phyloP scores from a whole-genome alignment of 2,329 filamentous ascomycete species.

The Xylaria sp. region DNA sequence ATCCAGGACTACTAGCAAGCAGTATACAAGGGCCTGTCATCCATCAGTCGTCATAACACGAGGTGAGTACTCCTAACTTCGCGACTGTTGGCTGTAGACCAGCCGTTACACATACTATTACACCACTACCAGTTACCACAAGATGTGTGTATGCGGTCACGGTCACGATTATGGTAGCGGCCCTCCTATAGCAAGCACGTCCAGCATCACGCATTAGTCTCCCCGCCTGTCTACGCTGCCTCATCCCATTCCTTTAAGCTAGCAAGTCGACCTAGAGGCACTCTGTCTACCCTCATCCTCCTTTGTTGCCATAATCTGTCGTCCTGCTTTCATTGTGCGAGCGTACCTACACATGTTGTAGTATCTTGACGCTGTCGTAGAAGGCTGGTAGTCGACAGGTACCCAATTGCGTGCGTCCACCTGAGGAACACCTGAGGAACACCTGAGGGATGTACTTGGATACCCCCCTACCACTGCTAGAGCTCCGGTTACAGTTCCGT shows the following conservation, averaged over 20 bases:
- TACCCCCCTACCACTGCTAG: constrained; percentile 26
- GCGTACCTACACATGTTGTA: constrained; percentile 12
- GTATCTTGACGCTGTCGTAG: constrained; percentile 23
- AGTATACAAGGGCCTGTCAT: constrained; percentile 16
- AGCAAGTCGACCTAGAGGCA: constrained; percentile 12
- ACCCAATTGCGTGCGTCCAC: constrained; percentile 27
- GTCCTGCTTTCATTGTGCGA: constrained; percentile 19
- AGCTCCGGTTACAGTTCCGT: constrained; percentile 28
- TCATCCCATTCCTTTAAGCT: constrained; percentile 11
- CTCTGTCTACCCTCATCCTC: constrained; percentile 10
- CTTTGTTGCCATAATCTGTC: constrained; percentile 12
- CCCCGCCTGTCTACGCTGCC: constrained; percentile 26
- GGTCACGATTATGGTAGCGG: constrained; percentile 14
- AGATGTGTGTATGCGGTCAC: constrained; percentile 28
- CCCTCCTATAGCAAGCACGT: constrained; percentile 20
- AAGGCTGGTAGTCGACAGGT: constrained; percentile 21
- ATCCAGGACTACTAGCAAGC: constrained; percentile 23
- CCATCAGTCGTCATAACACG: constrained; percentile 21
- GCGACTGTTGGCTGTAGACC: constrained; percentile 21
- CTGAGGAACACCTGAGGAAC: constrained; percentile 23
- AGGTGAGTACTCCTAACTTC: constrained; percentile 33
- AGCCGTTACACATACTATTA: constrained; percentile 30
- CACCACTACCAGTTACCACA: constrained; percentile 29
- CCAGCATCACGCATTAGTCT: constrained; percentile 20
- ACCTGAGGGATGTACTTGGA: constrained; percentile 23